Base-by-base conservation (phyloP, 75 land plant species). In the Pseudotsuga menziesii region DNA sequence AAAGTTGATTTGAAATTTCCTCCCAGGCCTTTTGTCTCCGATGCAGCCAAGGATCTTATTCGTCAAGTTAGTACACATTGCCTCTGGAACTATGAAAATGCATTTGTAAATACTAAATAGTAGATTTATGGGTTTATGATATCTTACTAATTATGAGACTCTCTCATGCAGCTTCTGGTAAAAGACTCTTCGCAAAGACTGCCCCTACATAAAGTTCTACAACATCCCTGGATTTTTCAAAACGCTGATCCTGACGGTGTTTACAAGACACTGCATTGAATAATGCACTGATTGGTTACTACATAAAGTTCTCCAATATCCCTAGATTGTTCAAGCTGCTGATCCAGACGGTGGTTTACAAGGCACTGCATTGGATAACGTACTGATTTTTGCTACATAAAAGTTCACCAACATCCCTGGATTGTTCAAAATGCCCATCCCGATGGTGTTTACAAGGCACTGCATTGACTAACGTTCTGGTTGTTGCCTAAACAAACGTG, bases 1-100 rank as follows among this genome's bases (percentile, higher is more conserved):
- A 87, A 89, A 76, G 96, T 95, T 26, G 96, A 95, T 83, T 75
- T 93, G 61, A 95, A 89, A 77, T 95, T 95, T 76, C 98, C 98
- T 55, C 56, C 83, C 3, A 92, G 83, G 76, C 98, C 98, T 29
- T 58, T 86, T 69, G 85, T 95, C 35, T 95, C 98, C 75, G 71
- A 89, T 32, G 84, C 85, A 55, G 98, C 96, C 4, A 95, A 93
- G 76, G 98, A 93, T 76, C 90, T 95, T 22, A 95, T 95, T 36
- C 80, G 83, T 75, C 89, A 91, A 91, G 98, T 94, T 35, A 56
- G 56, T n/a, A 48, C 26, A 2, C 26, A 4, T 39, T 39, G 7
- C 67, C 39, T 76, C 17, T 78, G 73, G 59, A 55, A 0, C 58
- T 20, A 11, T 63, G 59, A 20, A 57, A 26, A 2, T 11, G 32